These are phyloP conservation scores for Nigrospora sphaerica DNA, from an alignment of 2,329 filamentous ascomycete species.

Conservation along the genomic window DNA sequence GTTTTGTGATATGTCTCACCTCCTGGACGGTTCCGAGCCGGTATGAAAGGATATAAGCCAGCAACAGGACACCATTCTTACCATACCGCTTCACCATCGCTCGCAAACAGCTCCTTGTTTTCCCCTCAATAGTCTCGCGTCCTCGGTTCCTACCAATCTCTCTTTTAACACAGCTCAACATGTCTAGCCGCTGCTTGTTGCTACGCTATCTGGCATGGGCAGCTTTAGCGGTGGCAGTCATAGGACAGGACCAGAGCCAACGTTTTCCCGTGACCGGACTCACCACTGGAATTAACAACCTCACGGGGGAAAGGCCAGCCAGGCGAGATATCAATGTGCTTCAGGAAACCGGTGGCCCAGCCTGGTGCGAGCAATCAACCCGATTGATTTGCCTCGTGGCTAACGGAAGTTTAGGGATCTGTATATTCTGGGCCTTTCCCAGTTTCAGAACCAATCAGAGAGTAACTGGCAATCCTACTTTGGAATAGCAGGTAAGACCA, in stretches of 20 bases:
- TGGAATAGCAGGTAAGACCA: slow-evolving; percentile 34
- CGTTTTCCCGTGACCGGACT: slow-evolving; percentile 14
- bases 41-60: not conserved
- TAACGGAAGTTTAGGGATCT: slow-evolving; percentile 31
- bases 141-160: too few relatives aligned
- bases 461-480: slow-evolving; percentile 41
- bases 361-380: slow-evolving; percentile 11
- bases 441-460: slow-evolving; percentile 32
- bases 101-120: too few relatives aligned
- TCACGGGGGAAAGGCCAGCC: slow-evolving; percentile 32
- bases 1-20: not conserved
- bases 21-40: not conserved
- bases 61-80: too few relatives aligned
- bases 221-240: too few relatives aligned
- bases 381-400: not conserved
- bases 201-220: too few relatives aligned
- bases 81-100: too few relatives aligned
- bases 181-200: too few relatives aligned
- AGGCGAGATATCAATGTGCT: slow-evolving; percentile 42
- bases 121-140: too few relatives aligned
- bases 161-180: too few relatives aligned
- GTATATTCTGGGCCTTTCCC: slow-evolving; percentile 37
- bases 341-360: slow-evolving; percentile 17
- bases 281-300: slow-evolving; percentile 15
- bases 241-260: slow-evolving; percentile 1